Conservation (phyloP, 495 filamentous ascomycete genomes). For the Beverwykella pulmonaria region DNA sequence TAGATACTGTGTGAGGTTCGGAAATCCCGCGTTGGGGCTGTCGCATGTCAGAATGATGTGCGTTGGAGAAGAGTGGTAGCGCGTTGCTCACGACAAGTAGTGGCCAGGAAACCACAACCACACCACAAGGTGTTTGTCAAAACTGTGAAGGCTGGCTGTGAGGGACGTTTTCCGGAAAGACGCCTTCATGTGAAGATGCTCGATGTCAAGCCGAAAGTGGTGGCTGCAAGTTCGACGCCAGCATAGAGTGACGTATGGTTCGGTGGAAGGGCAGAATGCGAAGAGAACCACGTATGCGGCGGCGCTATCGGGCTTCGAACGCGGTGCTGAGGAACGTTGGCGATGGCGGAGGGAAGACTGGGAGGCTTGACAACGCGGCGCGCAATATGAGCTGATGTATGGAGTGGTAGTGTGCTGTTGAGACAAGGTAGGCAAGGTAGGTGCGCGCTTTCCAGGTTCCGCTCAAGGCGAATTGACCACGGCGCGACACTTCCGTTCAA, state of each 20-base stretch:
- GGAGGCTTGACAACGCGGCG: background rate
- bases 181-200: slow-evolving; percentile 27
- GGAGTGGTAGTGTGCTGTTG: slow-evolving; percentile 14
- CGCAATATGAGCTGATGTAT: slow-evolving; percentile 13
- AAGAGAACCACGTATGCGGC: background rate
- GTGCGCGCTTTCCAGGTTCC: background rate
- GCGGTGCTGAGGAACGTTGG: background rate
- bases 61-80: background rate
- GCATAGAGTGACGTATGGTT: slow-evolving; percentile 18
- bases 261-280: background rate
- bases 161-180: slow-evolving; percentile 5
- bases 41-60: background rate
- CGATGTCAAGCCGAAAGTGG: background rate
- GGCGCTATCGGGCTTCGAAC: background rate
- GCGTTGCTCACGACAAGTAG: background rate
- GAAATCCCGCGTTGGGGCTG: background rate
- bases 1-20: background rate
- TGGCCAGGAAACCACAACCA: slow-evolving; percentile 4
- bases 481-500: slow-evolving; percentile 3
- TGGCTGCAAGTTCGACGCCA: background rate
- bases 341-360: background rate
- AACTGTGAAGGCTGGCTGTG: slow-evolving; percentile 6
- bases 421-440: slow-evolving; percentile 12
- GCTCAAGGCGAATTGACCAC: background rate
- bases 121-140: slow-evolving; percentile 11